Percentiles rank a stretch among this genome's conserved stretches.
Evolutionary conservation across 2,329 filamentous ascomycete genomes (phyloP).

Genomic region (Fusarium stilboides): DNA sequence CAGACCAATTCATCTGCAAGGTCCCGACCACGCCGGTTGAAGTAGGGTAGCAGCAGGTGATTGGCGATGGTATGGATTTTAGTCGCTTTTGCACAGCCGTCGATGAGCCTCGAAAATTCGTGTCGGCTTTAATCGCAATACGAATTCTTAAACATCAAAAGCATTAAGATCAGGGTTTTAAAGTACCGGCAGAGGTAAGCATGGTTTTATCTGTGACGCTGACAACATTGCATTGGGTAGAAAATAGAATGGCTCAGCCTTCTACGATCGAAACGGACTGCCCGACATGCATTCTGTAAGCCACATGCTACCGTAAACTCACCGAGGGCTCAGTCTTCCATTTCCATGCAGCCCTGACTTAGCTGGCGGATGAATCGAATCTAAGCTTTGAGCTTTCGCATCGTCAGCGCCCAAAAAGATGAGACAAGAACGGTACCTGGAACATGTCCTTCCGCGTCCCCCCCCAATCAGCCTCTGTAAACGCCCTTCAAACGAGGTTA

Average conservation of each 20-base stretch:
- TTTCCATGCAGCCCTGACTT: conserved; percentile 33
- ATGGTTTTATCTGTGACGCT: conserved; percentile 19
- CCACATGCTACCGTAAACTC: conserved; percentile 39
- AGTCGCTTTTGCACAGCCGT: conserved; percentile 21
- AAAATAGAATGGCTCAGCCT: conserved; percentile 35
- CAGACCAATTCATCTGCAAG: conserved; percentile 45
- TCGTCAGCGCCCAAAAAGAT: conserved; percentile 22
- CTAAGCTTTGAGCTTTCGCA: conserved; percentile 4
- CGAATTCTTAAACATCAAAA: neutral
- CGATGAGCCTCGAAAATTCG: conserved; percentile 24
- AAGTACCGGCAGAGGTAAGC: conserved; percentile 10
- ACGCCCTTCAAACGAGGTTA: conserved; percentile 28
- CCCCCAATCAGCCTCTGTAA: conserved; percentile 39
- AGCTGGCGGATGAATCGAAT: conserved; percentile 8
- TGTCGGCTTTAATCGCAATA: conserved; percentile 1
- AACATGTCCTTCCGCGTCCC: conserved; percentile 25
- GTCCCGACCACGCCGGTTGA: conserved; percentile 41
- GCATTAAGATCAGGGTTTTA: neutral
- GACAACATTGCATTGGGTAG: conserved; percentile 11
- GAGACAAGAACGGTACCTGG: conserved; percentile 41
- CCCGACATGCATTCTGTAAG: conserved; percentile 40
- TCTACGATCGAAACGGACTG: conserved; percentile 35
- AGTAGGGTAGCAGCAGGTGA: conserved; percentile 40
- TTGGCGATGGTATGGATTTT: conserved; percentile 33
- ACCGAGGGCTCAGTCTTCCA: conserved; percentile 27